Conservation (phyloP, 441 rosid species). For the Erodium trifolium region DNA sequence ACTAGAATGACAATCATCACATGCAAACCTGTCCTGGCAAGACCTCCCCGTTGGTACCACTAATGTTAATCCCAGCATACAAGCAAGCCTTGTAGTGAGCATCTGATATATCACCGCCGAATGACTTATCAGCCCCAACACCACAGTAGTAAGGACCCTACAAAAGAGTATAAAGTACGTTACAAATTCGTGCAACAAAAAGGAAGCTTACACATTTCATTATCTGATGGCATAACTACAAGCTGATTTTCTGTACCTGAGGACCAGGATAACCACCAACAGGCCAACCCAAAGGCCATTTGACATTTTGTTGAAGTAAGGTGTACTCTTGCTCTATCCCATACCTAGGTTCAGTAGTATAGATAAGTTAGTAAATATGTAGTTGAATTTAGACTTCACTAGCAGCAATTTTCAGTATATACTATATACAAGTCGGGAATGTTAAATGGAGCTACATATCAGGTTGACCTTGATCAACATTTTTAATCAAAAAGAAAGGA, state of each 20-base stretch:
- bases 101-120: slow-evolving; percentile 93
- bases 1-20: slow-evolving; percentile 2
- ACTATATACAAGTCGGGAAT: background rate
- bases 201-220: slow-evolving; percentile 5
- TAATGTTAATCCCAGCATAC: slow-evolving; percentile 84
- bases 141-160: slow-evolving; percentile 99
- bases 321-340: slow-evolving; percentile 34
- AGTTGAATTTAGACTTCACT: background rate
- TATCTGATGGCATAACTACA: background rate
- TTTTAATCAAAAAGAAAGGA: no score
- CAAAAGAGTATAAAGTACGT: slow-evolving; percentile 7
- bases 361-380: background rate
- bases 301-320: slow-evolving; percentile 62
- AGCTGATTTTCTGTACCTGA: slow-evolving; percentile 42
- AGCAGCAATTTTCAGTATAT: background rate
- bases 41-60: slow-evolving; percentile 97
- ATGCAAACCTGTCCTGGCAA: slow-evolving; percentile 93
- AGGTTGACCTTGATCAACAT: no score
- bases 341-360: slow-evolving; percentile 36
- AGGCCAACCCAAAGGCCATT: slow-evolving; percentile 99
- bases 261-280: slow-evolving; percentile 97
- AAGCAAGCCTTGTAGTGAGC: slow-evolving; percentile 97
- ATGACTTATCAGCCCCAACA: slow-evolving; percentile 92
- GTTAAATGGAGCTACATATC: no score
- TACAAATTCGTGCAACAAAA: background rate